Percentiles rank a stretch among this genome's conserved stretches.
Evolutionary conservation across 75 land plant genomes (phyloP).

Genomic region (Picea sitchensis): DNA sequence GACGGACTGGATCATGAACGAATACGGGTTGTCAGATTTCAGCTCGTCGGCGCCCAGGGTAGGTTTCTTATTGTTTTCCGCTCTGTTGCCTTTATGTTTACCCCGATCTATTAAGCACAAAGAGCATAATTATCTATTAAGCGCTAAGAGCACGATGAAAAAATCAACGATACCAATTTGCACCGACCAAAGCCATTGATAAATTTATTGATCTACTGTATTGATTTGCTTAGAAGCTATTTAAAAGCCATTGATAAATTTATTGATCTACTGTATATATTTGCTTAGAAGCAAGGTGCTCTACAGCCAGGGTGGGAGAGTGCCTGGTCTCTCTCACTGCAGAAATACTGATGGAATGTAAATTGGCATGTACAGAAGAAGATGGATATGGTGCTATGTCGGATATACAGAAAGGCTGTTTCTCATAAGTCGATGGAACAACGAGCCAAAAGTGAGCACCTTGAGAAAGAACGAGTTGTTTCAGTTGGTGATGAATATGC

Average conservation of each 20-base stretch:
- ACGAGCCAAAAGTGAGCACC: slow-evolving; percentile 9
- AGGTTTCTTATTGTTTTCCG: too few species aligned
- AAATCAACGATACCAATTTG: too few species aligned
- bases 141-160: too few species aligned
- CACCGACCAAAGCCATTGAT: too few species aligned
- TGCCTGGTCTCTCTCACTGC: background rate
- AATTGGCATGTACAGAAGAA: slow-evolving; percentile 11
- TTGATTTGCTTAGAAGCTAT: too few species aligned
- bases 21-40: slow-evolving; percentile 20
- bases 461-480: background rate
- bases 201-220: too few species aligned
- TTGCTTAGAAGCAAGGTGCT: too few species aligned
- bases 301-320: background rate
- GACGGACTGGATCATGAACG: slow-evolving; percentile 68
- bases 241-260: too few species aligned
- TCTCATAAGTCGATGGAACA: slow-evolving; percentile 53
- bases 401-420: slow-evolving; percentile 55
- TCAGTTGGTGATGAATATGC: background rate
- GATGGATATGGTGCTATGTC: slow-evolving; percentile 51
- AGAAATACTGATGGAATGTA: background rate
- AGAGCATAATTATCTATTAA: too few species aligned
- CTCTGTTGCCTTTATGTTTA: too few species aligned
- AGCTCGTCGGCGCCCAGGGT: background rate
- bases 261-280: too few species aligned
- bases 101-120: too few species aligned